Base-by-base conservation (phyloP, 768 basidiomycete genomes). In the Hemileccinum rubropunctum region DNA sequence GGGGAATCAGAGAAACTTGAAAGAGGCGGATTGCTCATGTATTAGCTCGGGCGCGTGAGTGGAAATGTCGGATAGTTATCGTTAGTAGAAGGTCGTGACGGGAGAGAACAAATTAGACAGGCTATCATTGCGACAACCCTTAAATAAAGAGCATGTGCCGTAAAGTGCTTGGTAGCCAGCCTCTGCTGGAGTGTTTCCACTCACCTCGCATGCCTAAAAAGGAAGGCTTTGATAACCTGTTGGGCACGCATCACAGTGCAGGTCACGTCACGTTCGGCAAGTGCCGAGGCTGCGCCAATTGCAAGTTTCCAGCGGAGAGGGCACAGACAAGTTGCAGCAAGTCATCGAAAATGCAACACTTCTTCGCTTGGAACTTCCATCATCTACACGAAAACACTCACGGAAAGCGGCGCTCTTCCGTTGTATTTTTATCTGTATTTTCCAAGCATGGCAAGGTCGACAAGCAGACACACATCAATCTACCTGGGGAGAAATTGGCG, bases 281-380 rank as follows among this genome's bases (percentile, higher is more conserved):
- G 21, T 54, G 45, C 67, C 67, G 67, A 44, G 37, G 26, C 38
- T 50, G 42, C 50, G 53, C 58, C 42, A 53, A 58, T 47, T 40
- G 42, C 52, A 47, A 50, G 62, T 58, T 60, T 62, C 63, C 54
- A 54, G 56, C 47, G 38, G 51, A 47, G 46, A 55, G 41, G 37
- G 54, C 46, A 56, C 42, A 62, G 49, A 51, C 48, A 38, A 62
- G 51, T n/a, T 41, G 51, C 56, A 62, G 27, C 44, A 50, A 48
- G 38, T 42, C 44, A 45, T 50, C 45, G 68, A 69, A 67, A 55
- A 41, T n/a, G 26, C 39, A 46, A 64, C 63, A 53, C 56, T 54
- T 56, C 67, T 67, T 67, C 44, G 54, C 67, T 51, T 46, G 67
- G 65, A 69, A 67, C 65, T 56, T 69, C 59, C 65, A 67, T 28